Evolutionary conservation across 345 rosid genomes (phyloP).

Genomic region (Pelargonium nanum): DNA sequence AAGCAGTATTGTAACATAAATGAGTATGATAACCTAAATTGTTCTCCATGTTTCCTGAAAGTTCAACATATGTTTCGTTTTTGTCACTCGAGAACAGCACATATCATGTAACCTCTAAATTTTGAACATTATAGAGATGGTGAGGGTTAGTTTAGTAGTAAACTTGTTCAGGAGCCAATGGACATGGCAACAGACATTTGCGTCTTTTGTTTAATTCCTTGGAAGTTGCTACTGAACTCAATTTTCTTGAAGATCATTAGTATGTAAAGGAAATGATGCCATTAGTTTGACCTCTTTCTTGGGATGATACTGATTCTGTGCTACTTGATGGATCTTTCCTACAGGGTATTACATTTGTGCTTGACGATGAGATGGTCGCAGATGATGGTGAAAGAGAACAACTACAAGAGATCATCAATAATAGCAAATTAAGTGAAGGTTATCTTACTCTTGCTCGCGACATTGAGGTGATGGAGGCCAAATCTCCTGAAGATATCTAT

Average conservation of each 20-base stretch:
- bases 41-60: not conserved
- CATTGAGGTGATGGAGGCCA: slow-evolving; percentile 98
- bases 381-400: slow-evolving; percentile 53
- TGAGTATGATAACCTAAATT: too few relatives aligned
- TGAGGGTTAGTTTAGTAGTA: not conserved
- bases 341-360: slow-evolving; percentile 66
- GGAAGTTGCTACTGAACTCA: not conserved
- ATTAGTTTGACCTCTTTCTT: not conserved
- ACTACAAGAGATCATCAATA: slow-evolving; percentile 78
- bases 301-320: not conserved
- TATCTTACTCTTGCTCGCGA: slow-evolving; percentile 94
- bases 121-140: not conserved
- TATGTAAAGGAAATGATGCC: too few relatives aligned
- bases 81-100: not conserved
- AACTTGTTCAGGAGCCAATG: not conserved
- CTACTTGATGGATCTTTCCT: slow-evolving; percentile 10
- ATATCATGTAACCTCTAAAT: not conserved
- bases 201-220: not conserved
- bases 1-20: too few relatives aligned
- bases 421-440: slow-evolving; percentile 70
- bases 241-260: not conserved
- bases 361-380: slow-evolving; percentile 55
- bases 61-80: not conserved
- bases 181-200: not conserved
- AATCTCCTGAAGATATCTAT: slow-evolving; percentile 89